Evolutionary conservation across 345 rosid species (phyloP).

Genomic region (Lepidium aucheri): DNA sequence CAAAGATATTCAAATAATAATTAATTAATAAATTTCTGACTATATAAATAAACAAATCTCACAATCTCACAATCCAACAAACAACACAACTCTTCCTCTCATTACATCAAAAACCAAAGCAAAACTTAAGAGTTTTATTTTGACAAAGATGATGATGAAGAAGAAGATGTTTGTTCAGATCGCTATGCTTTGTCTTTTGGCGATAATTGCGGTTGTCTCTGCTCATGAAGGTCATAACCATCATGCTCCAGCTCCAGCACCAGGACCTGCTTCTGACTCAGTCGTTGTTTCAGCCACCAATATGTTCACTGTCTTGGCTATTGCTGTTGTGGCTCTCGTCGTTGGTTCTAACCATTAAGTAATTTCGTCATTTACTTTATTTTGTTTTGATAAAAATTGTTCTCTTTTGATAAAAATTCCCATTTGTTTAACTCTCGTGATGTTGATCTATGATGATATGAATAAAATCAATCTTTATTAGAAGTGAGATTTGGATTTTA

Average conservation of each 20-base stretch:
- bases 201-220: slow-evolving; percentile 18
- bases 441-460: not conserved
- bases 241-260: slow-evolving; percentile 16
- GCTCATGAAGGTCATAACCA: slow-evolving; percentile 20
- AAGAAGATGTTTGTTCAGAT: slow-evolving; percentile 29
- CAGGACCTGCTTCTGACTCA: slow-evolving; percentile 12
- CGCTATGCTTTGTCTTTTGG: slow-evolving; percentile 20
- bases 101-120: slow-evolving; percentile 7
- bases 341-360: slow-evolving; percentile 22
- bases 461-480: not conserved
- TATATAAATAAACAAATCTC: slow-evolving; percentile 7
- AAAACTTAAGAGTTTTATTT: not conserved
- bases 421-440: not conserved
- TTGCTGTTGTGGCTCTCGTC: slow-evolving; percentile 24
- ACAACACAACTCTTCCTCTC: slow-evolving; percentile 9
- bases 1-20: not conserved
- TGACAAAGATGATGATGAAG: slow-evolving; percentile 5
- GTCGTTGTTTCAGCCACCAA: slow-evolving; percentile 20
- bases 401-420: not conserved
- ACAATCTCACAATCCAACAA: not conserved
- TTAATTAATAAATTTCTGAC: not conserved
- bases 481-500: not conserved
- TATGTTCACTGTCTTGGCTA: slow-evolving; percentile 21
- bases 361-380: not conserved
- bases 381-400: not conserved